Evolutionary conservation across 1,139 yeast species (phyloP).

Genomic region (Saccharomyces pastorianus): DNA sequence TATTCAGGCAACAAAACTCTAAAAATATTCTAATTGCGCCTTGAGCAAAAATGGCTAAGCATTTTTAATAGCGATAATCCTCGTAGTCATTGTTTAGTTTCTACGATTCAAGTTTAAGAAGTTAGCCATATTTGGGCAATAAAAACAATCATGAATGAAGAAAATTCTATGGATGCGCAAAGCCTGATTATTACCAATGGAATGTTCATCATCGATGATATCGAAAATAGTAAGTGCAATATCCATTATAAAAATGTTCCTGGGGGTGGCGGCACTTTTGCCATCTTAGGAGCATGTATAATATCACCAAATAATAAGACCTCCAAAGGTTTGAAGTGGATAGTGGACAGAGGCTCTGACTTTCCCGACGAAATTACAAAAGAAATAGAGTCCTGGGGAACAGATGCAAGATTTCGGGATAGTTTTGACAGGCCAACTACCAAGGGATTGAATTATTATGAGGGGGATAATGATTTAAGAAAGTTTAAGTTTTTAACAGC

Average conservation of each 20-base stretch:
- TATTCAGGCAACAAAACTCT: too few species aligned
- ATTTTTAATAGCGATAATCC: too few species aligned
- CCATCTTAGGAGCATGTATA: conserved; percentile 66
- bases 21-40: too few species aligned
- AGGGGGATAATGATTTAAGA: conserved; percentile 43
- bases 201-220: conserved; percentile 89
- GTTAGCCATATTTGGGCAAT: not conserved
- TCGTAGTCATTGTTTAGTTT: too few species aligned
- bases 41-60: too few species aligned
- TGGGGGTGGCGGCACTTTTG: conserved; percentile 90
- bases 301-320: conserved; percentile 35
- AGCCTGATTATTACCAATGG: conserved; percentile 57
- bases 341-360: conserved; percentile 73
- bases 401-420: conserved; percentile 50
- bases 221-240: conserved; percentile 39
- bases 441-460: conserved; percentile 72
- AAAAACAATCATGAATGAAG: not conserved
- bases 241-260: conserved; percentile 46
- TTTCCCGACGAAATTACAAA: conserved; percentile 48
- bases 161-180: not conserved
- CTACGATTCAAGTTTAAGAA: too few species aligned
- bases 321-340: conserved; percentile 46
- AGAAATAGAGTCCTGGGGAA: conserved; percentile 51
- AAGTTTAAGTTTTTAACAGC: conserved; percentile 50
- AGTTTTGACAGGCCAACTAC: conserved; percentile 56